These are phyloP conservation scores for Rhodamnia argentea DNA, from an alignment of 345 rosid species.

Conservation along the genomic window DNA sequence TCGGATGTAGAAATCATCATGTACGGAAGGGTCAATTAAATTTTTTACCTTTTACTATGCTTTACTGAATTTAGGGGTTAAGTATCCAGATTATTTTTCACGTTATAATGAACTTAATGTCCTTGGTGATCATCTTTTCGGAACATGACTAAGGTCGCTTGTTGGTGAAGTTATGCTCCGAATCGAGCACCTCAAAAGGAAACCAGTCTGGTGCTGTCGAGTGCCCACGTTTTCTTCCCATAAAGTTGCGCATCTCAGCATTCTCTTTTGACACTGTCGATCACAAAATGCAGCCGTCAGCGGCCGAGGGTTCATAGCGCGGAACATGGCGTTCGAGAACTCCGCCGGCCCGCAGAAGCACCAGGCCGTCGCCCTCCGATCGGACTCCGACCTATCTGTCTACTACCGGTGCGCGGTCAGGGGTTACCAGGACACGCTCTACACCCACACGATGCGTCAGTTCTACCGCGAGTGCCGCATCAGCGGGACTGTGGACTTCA, in stretches of 20 bases:
- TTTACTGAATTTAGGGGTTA: neutral
- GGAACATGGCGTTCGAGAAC: slow-evolving; percentile 76
- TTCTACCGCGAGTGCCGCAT: slow-evolving; percentile 77
- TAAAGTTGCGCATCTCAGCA: neutral
- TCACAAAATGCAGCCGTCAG: slow-evolving; percentile 54
- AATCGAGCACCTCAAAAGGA: neutral
- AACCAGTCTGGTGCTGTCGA: neutral
- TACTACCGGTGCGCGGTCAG: slow-evolving; percentile 43
- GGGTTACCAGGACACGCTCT: slow-evolving; percentile 86
- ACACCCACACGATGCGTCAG: slow-evolving; percentile 83
- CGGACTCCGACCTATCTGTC: slow-evolving; percentile 69
- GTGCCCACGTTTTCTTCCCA: neutral
- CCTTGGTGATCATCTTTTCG: neutral
- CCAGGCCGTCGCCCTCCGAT: slow-evolving; percentile 80
- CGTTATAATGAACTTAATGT: neutral
- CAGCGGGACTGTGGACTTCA: slow-evolving; percentile 79
- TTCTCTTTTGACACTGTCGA: neutral
- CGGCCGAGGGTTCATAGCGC: slow-evolving; percentile 73
- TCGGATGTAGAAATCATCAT: neutral
- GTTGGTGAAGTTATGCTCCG: neutral
- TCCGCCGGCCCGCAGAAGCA: slow-evolving; percentile 76
- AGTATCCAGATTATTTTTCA: neutral
- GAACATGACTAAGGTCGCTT: neutral
- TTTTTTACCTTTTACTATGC: neutral
- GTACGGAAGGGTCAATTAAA: neutral